Evolutionary conservation across 768 basidiomycete genomes (phyloP).

Genomic region (Podaxis sp.): DNA sequence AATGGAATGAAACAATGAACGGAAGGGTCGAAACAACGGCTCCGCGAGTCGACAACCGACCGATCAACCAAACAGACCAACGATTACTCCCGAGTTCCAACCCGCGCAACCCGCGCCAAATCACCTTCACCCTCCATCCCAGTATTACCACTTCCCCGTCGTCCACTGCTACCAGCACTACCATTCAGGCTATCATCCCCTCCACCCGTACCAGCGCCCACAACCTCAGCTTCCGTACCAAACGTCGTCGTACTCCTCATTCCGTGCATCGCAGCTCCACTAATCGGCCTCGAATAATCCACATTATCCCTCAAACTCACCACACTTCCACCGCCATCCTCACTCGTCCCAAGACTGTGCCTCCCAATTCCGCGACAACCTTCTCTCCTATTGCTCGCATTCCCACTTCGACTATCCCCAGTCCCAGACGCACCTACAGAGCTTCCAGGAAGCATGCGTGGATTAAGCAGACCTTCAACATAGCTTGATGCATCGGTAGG

Average conservation of each 20-base stretch:
- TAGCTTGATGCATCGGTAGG: slow-evolving; percentile 29
- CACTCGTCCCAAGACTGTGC: slow-evolving; percentile 20
- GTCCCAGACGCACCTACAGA: background rate
- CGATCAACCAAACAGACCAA: background rate
- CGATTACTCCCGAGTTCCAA: background rate
- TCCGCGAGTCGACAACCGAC: background rate
- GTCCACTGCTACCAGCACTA: background rate
- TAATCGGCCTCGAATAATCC: slow-evolving; percentile 39
- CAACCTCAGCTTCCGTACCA: slow-evolving; percentile 18
- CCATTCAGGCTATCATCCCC: background rate
- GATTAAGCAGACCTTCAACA: slow-evolving; percentile 31
- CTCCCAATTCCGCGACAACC: slow-evolving; percentile 2
- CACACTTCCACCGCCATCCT: slow-evolving; percentile 26
- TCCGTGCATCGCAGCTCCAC: slow-evolving; percentile 26
- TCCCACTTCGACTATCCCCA: background rate
- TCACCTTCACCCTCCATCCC: background rate
- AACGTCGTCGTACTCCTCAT: slow-evolving; percentile 34
- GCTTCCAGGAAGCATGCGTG: slow-evolving; percentile 16
- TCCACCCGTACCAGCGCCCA: background rate
- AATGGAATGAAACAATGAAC: background rate
- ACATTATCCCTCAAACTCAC: slow-evolving; percentile 39
- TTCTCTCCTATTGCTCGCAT: background rate
- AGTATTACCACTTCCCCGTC: background rate
- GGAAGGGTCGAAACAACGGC: background rate
- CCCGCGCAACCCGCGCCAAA: background rate